A percentile compares a stretch with the other conserved stretches of the same genome.
Evolutionary conservation across 2,329 filamentous ascomycete genomes (phyloP).

Genomic region (Lasiodiplodia hormozganensis): DNA sequence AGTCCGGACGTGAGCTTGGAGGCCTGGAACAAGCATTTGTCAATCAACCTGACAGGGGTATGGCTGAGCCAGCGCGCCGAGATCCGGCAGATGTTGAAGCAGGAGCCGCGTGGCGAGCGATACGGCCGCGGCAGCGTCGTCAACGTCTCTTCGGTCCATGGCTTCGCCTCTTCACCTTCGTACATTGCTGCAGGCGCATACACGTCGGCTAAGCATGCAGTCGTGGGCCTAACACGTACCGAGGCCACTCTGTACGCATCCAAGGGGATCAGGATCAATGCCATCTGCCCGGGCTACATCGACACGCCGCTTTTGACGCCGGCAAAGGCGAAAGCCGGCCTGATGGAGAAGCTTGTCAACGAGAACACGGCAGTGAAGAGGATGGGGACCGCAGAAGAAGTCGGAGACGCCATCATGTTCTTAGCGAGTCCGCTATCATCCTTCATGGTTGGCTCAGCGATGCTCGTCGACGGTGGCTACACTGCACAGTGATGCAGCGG

Average conservation of each 20-base stretch:
- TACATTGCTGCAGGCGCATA: conserved; percentile 53
- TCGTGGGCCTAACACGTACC: conserved; percentile 61
- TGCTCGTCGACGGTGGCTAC: conserved; percentile 50
- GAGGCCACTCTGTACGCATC: conserved; percentile 62
- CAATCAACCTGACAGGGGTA: conserved; percentile 63
- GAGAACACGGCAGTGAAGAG: conserved; percentile 52
- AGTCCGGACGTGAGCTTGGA: conserved; percentile 57
- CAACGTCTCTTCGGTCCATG: conserved; percentile 62
- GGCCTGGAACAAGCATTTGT: conserved; percentile 59
- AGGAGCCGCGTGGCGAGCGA: conserved; percentile 47
- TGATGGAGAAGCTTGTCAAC: conserved; percentile 10
- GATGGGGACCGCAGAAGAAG: conserved; percentile 55
- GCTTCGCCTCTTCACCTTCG: conserved; percentile 47
- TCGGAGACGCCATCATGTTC: conserved; percentile 58
- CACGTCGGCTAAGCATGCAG: conserved; percentile 60
- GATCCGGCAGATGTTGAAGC: conserved; percentile 58
- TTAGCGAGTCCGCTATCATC: conserved; percentile 58
- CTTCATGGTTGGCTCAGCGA: conserved; percentile 54
- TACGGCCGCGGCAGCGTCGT: conserved; percentile 58
- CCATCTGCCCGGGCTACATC: conserved; percentile 63
- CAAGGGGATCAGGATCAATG: conserved; percentile 64
- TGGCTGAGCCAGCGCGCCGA: conserved; percentile 65
- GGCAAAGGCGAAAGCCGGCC: neutral
- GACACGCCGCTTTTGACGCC: conserved; percentile 47
- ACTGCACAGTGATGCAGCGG: conserved; percentile 2